Percentiles rank a stretch among this genome's conserved stretches.
Evolutionary conservation across 2,329 filamentous ascomycete genomes (phyloP).

Genomic region (Talaromyces marneffei): DNA sequence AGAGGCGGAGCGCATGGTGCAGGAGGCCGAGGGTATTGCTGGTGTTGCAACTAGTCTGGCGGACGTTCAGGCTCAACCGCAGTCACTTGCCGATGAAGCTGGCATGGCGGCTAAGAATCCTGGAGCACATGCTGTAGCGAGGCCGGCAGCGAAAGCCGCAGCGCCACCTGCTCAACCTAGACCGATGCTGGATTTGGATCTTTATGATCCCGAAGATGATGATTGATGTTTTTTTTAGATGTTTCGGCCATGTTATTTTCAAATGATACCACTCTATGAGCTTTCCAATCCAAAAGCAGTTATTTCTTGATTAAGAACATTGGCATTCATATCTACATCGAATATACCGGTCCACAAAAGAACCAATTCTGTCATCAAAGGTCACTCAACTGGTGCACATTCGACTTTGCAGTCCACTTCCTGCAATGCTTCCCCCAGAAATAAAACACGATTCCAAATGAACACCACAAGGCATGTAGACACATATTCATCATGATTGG

Average conservation of each 20-base stretch:
- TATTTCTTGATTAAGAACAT: background rate
- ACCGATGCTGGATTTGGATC: slow-evolving; percentile 40
- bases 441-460: slow-evolving; percentile 52
- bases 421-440: slow-evolving; percentile 55
- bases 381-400: slow-evolving; percentile 47
- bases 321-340: background rate
- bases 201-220: slow-evolving; percentile 43
- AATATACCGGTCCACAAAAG: background rate
- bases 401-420: slow-evolving; percentile 50
- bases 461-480: slow-evolving; percentile 49
- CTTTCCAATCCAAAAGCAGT: background rate
- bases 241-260: background rate
- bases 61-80: slow-evolving; percentile 34
- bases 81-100: slow-evolving; percentile 28
- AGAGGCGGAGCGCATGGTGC: slow-evolving; percentile 38
- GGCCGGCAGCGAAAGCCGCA: background rate
- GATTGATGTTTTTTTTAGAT: slow-evolving; percentile 23
- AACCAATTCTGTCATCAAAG: background rate
- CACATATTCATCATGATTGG: slow-evolving; percentile 58
- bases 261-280: background rate
- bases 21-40: slow-evolving; percentile 52
- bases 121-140: slow-evolving; percentile 21
- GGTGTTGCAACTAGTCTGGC: slow-evolving; percentile 40
- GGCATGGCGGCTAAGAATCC: slow-evolving; percentile 30
- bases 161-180: slow-evolving; percentile 28